A percentile compares a stretch with the other conserved stretches of the same genome.
Conservation (phyloP, 306 rosid genomes). For the Begonia peltatifolia region DNA sequence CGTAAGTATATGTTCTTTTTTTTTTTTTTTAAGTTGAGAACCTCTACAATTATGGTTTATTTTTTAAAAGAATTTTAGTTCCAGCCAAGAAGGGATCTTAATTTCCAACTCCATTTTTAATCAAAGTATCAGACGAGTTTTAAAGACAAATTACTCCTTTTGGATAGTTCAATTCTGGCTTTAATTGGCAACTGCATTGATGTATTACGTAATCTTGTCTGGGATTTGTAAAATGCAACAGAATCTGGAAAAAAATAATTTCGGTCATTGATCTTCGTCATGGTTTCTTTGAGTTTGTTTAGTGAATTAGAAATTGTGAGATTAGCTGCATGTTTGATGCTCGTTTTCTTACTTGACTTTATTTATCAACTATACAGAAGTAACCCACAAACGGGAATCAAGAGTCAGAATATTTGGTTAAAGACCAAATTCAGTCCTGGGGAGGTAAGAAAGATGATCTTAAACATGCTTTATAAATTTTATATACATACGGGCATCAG, state of each 20-base stretch:
- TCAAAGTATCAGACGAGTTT: not conserved
- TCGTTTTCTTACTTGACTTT: conserved; percentile 1
- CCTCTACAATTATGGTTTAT: not conserved
- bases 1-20: conserved; percentile 36
- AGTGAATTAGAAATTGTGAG: too few relatives aligned
- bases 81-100: too few relatives aligned
- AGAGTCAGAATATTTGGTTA: conserved; percentile 47
- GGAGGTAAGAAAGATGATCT: conserved; percentile 38
- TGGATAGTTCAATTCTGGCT: too few relatives aligned
- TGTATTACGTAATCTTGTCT: too few relatives aligned
- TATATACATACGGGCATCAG: too few relatives aligned
- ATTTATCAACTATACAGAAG: conserved; percentile 26
- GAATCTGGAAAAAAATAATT: too few relatives aligned
- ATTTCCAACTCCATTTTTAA: not conserved
- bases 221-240: too few relatives aligned
- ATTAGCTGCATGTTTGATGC: not conserved
- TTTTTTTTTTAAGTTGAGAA: conserved; percentile 7
- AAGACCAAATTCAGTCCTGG: conserved; percentile 78
- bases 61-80: not conserved
- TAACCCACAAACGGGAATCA: conserved; percentile 22
- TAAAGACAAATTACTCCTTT: too few relatives aligned
- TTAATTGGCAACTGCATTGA: too few relatives aligned
- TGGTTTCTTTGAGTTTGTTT: too few relatives aligned
- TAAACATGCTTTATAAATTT: too few relatives aligned
- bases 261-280: too few relatives aligned